A percentile compares a stretch with the other conserved stretches of the same genome.
Conservation (phyloP, 345 rosid species). For the Gossypium turneri region DNA sequence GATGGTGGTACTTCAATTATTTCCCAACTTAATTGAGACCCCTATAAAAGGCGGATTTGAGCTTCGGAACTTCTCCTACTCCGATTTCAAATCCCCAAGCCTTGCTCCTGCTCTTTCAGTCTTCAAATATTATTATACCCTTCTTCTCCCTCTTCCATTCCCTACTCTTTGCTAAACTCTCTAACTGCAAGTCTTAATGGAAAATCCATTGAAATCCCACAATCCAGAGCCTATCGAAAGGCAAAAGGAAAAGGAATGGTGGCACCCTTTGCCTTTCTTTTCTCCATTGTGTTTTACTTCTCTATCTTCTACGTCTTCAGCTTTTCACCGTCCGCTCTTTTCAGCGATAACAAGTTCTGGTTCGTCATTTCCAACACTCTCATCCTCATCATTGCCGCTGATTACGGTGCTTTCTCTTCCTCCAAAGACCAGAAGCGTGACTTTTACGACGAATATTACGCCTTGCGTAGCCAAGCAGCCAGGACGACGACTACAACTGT, state of each 20-base stretch:
- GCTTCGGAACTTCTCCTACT: conserved; percentile 13
- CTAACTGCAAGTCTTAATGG: conserved; percentile 17
- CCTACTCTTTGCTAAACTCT: not conserved
- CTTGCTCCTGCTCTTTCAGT: not conserved
- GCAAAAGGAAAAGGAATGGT: conserved; percentile 23
- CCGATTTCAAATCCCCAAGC: not conserved
- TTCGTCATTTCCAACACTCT: conserved; percentile 65
- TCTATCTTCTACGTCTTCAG: conserved; percentile 46
- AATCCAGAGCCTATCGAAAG: conserved; percentile 20
- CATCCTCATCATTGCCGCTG: conserved; percentile 60
- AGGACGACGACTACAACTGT: not conserved
- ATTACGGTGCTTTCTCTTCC: conserved; percentile 53
- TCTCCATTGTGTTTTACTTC: conserved; percentile 38
- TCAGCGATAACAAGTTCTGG: conserved; percentile 51
- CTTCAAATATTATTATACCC: not conserved
- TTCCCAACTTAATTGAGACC: conserved; percentile 10
- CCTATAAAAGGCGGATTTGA: conserved; percentile 20
- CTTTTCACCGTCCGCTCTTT: conserved; percentile 48
- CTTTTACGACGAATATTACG: conserved; percentile 32
- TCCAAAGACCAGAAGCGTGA: conserved; percentile 25
- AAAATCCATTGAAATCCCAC: conserved; percentile 8
- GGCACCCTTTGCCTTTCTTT: conserved; percentile 33
- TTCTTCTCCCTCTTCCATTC: not conserved
- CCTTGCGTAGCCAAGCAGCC: conserved; percentile 22
- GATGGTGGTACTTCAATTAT: conserved; percentile 23